Percentiles rank a stretch among this genome's conserved stretches.
Evolutionary conservation across 108 stramenopile genomes (phyloP).

Genomic region (Cyclotella sp.): DNA sequence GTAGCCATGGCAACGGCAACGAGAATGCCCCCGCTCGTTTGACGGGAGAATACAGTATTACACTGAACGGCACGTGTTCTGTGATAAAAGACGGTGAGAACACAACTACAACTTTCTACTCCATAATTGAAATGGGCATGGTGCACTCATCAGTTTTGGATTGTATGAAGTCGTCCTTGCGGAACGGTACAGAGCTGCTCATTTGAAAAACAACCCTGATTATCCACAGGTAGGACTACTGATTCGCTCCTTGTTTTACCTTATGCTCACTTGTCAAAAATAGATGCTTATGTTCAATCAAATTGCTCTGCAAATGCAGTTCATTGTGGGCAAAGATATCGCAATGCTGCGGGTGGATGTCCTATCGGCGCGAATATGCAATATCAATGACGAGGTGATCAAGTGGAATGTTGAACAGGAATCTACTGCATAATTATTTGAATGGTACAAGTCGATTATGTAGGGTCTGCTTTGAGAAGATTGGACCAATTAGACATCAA

Average conservation of each 20-base stretch:
- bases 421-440: too few species aligned
- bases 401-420: conserved; percentile 60
- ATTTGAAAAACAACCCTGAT: conserved; percentile 65
- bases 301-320: conserved; percentile 22
- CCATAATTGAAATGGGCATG: too few species aligned
- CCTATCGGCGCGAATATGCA: conserved; percentile 58
- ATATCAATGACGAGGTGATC: conserved; percentile 64
- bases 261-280: not conserved
- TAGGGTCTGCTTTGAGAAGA: too few species aligned
- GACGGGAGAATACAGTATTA: conserved; percentile 62
- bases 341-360: conserved; percentile 69
- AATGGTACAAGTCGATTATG: too few species aligned
- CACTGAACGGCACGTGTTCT: conserved; percentile 66
- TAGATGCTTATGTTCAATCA: not conserved
- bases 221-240: conserved; percentile 59
- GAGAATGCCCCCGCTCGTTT: not conserved
- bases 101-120: too few species aligned
- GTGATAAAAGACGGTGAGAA: conserved; percentile 56
- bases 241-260: not conserved
- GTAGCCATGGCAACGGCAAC: not conserved
- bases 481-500: too few species aligned
- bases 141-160: not conserved
- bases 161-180: conserved; percentile 30
- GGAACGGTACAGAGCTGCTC: conserved; percentile 52
- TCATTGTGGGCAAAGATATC: conserved; percentile 71